Percentiles rank a stretch among this genome's conserved stretches.
These are phyloP conservation scores for Pyrus communis DNA, from an alignment of 306 rosid species.

Conservation along the genomic window DNA sequence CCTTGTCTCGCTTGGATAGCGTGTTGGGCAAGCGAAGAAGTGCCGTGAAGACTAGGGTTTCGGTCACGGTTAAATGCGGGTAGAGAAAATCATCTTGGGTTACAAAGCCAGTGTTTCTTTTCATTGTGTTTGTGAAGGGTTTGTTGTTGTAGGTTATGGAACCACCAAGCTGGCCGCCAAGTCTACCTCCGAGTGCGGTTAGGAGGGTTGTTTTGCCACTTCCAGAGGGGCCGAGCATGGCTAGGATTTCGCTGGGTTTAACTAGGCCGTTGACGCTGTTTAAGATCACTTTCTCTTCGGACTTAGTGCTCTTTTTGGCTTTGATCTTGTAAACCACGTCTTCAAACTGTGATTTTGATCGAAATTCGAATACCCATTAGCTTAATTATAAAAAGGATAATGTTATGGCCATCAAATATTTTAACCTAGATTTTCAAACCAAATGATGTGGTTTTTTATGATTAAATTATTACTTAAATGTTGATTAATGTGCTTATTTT, in stretches of 20 bases:
- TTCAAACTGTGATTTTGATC: conserved; percentile 36
- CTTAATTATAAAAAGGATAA: not conserved
- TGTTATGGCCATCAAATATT: too few species aligned
- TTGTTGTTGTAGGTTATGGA: conserved; percentile 32
- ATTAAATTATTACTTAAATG: too few species aligned
- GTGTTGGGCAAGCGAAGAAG: conserved; percentile 55
- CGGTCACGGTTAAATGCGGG: conserved; percentile 57
- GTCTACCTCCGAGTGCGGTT: conserved; percentile 63
- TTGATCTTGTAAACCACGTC: conserved; percentile 48
- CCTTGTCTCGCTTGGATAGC: conserved; percentile 33
- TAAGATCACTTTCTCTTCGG: conserved; percentile 41
- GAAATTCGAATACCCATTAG: not conserved
- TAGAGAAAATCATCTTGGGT: conserved; percentile 68
- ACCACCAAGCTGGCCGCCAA: conserved; percentile 37
- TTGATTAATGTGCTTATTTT: too few species aligned
- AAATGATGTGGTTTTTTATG: too few species aligned
- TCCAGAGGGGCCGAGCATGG: conserved; percentile 87
- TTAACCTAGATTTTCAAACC: too few species aligned
- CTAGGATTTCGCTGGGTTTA: conserved; percentile 65
- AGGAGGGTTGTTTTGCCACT: conserved; percentile 80
- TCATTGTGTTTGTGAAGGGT: conserved; percentile 43
- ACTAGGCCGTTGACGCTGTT: conserved; percentile 55
- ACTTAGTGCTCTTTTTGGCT: not conserved
- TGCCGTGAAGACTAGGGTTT: conserved; percentile 66
- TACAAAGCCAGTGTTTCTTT: conserved; percentile 60